phyloP scores from a whole-genome alignment of 2,329 filamentous ascomycete species.

The Neofusicoccum cordaticola region DNA sequence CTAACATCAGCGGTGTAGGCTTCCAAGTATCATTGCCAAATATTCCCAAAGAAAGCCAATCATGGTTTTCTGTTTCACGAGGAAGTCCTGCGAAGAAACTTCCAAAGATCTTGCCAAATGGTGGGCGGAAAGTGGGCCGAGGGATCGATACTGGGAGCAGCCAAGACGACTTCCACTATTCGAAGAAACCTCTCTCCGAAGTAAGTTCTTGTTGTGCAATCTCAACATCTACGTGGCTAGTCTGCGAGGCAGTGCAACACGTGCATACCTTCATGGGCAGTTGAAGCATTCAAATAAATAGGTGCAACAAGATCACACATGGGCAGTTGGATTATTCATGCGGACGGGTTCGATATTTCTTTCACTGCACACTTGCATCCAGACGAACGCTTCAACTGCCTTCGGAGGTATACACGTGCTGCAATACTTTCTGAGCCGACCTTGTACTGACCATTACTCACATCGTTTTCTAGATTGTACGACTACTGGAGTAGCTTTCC shows the following conservation, averaged over 20 bases:
- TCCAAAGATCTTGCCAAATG: constrained; percentile 65
- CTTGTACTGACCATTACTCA: neutral
- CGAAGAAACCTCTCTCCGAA: constrained; percentile 59
- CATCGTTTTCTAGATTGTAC: constrained; percentile 39
- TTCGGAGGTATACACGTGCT: no score
- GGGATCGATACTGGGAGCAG: constrained; percentile 61
- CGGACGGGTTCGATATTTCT: neutral
- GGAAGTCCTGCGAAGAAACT: constrained; percentile 66
- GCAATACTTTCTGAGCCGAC: no score
- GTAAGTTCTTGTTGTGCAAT: constrained; percentile 32
- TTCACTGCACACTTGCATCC: neutral
- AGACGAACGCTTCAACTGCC: neutral
- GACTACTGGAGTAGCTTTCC: constrained; percentile 68
- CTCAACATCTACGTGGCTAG: no score
- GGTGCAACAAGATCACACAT: no score
- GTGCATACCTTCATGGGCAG: no score
- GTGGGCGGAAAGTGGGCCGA: constrained; percentile 55
- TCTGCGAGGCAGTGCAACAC: no score
- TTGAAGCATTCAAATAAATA: no score
- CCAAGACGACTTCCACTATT: constrained; percentile 54
- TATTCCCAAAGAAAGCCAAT: constrained; percentile 71
- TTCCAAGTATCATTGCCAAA: constrained; percentile 64
- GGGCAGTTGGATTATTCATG: no score
- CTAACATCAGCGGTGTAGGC: constrained; percentile 39
- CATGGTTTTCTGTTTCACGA: constrained; percentile 79